phyloP scores from a whole-genome alignment of 345 rosid species.

The Acer saccharum region DNA sequence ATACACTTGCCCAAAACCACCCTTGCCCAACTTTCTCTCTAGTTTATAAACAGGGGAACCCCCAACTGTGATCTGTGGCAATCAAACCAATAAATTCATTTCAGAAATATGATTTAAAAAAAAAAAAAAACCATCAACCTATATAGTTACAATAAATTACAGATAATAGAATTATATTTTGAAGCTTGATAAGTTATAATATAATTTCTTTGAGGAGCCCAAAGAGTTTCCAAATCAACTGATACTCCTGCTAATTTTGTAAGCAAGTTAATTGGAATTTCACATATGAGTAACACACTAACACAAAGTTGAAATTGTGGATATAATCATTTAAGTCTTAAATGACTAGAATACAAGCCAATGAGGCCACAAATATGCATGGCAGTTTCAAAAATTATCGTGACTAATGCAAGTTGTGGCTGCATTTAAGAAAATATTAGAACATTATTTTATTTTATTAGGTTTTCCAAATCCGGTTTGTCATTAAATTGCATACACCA shows the following conservation, averaged over 20 bases:
- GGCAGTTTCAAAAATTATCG: too few relatives aligned
- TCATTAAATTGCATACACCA: neutral
- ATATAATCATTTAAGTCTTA: neutral
- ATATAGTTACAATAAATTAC: neutral
- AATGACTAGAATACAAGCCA: neutral
- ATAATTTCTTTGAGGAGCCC: neutral
- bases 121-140: neutral
- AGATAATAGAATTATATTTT: neutral
- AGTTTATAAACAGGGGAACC: constrained; percentile 67
- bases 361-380: neutral
- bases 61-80: constrained; percentile 65
- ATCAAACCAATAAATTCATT: constrained; percentile 1
- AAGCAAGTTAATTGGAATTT: neutral
- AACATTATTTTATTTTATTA: neutral
- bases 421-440: neutral
- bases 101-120: neutral
- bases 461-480: neutral
- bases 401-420: neutral
- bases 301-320: neutral
- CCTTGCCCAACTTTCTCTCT: constrained; percentile 77
- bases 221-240: neutral
- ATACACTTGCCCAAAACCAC: constrained; percentile 92
- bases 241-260: neutral
- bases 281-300: neutral
- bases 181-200: neutral